Evolutionary conservation across 2,329 filamentous ascomycete species (phyloP).

Genomic region (Raffaelea albimanens): DNA sequence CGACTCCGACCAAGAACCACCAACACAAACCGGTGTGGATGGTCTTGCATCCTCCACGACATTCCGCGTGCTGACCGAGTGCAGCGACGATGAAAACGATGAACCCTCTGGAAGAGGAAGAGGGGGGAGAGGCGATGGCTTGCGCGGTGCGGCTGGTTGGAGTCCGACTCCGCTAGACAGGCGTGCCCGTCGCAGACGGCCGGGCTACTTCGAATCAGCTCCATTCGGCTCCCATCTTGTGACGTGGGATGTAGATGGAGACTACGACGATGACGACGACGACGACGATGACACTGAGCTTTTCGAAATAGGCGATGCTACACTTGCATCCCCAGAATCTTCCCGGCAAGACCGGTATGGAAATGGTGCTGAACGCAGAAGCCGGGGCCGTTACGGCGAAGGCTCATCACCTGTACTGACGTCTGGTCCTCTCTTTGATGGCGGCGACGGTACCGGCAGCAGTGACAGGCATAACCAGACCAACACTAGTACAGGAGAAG

Average conservation of each 20-base stretch:
- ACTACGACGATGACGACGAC: constrained; percentile 10
- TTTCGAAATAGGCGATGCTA: constrained; percentile 4
- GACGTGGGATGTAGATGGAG: constrained; percentile 1
- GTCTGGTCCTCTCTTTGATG: no score
- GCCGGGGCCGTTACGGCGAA: constrained; percentile 22
- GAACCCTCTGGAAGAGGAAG: constrained; percentile 9
- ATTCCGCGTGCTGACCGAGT: constrained; percentile 49
- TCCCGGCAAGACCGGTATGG: not conserved
- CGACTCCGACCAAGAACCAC: constrained; percentile 33
- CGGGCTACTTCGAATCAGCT: constrained; percentile 1
- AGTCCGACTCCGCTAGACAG: constrained; percentile 7
- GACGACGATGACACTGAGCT: constrained; percentile 8
- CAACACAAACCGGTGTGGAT: constrained; percentile 8
- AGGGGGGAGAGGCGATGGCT: not conserved
- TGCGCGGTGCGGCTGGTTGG: constrained; percentile 5
- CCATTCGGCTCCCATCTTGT: constrained; percentile 1
- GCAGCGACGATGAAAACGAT: constrained; percentile 49
- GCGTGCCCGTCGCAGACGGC: not conserved
- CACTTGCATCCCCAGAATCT: constrained; percentile 5
- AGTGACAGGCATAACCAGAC: constrained; percentile 15
- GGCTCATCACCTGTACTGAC: no score
- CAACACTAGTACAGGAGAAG: no score
- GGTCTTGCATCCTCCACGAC: constrained; percentile 18
- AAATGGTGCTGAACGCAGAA: not conserved
- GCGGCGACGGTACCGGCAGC: constrained; percentile 36